Conservation (phyloP, 768 basidiomycete species). For the Clavaria fumosa region DNA sequence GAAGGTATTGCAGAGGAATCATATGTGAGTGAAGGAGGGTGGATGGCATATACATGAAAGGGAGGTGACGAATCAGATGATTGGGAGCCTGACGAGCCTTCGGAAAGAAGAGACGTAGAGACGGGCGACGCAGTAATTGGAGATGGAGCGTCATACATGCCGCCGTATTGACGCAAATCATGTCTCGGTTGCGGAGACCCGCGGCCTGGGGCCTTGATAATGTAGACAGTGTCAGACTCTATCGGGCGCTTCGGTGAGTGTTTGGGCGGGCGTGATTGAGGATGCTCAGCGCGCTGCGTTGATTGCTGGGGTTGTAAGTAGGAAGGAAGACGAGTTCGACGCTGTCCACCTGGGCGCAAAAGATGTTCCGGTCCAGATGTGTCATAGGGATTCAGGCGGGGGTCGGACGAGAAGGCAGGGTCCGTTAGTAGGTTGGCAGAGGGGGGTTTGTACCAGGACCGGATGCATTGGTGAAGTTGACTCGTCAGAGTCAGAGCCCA, state of each 20-base stretch:
- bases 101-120: too few species aligned
- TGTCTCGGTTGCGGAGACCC: neutral
- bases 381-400: slow-evolving; percentile 29
- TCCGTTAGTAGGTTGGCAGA: slow-evolving; percentile 26
- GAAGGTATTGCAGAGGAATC: too few species aligned
- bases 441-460: slow-evolving; percentile 10
- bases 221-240: neutral
- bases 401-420: slow-evolving; percentile 46
- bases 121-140: too few species aligned
- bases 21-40: too few species aligned
- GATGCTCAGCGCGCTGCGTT: neutral
- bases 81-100: too few species aligned
- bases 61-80: too few species aligned
- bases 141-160: too few species aligned
- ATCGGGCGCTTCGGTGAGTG: neutral
- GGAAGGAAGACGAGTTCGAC: neutral
- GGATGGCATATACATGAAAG: too few species aligned
- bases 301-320: neutral
- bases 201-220: neutral
- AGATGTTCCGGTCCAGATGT: neutral
- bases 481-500: too few species aligned
- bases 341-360: neutral
- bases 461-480: too few species aligned
- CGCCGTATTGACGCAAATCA: neutral
- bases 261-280: neutral